phyloP scores from a whole-genome alignment of 1,139 yeast species.

The Yamadazyma conglobata region DNA sequence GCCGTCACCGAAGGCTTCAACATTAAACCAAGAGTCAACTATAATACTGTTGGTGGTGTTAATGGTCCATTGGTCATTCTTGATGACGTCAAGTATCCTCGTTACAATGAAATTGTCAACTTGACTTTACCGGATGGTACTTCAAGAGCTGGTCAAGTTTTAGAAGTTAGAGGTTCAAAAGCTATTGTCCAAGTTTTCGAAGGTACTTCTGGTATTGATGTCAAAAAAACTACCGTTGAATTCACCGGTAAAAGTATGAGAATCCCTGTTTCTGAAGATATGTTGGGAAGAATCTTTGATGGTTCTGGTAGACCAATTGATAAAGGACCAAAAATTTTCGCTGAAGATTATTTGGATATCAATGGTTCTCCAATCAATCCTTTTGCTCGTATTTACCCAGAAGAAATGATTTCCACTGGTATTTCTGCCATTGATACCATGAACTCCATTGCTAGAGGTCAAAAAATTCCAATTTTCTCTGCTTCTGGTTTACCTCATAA shows the following conservation, averaged over 20 bases:
- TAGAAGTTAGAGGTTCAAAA: conserved; percentile 94
- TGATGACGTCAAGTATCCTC: conserved; percentile 95
- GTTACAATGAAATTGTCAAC: conserved; percentile 94
- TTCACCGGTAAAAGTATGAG: conserved; percentile 93
- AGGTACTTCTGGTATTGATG: conserved; percentile 97
- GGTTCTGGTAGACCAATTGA: conserved; percentile 99
- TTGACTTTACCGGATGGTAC: conserved; percentile 95
- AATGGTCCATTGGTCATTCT: conserved; percentile 97
- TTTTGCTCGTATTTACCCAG: conserved; percentile 96
- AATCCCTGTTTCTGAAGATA: conserved; percentile 94
- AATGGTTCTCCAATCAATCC: conserved; percentile 99
- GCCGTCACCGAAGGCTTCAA: conserved; percentile 91
- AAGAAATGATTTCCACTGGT: conserved; percentile 99
- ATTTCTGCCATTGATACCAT: conserved; percentile 96
- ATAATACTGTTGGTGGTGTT: conserved; percentile 96
- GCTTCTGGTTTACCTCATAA: conserved; percentile 99
- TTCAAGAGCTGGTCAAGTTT: conserved; percentile 92
- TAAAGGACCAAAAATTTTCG: conserved; percentile 96
- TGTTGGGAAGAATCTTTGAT: conserved; percentile 95
- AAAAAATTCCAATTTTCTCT: conserved; percentile 96
- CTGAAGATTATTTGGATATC: conserved; percentile 96
- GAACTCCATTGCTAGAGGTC: conserved; percentile 99
- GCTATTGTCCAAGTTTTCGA: conserved; percentile 98
- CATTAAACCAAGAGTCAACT: conserved; percentile 83
- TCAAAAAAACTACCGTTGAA: conserved; percentile 93